Evolutionary conservation across 495 filamentous ascomycete genomes (phyloP).

Genomic region (Astrocystis sublimbata): DNA sequence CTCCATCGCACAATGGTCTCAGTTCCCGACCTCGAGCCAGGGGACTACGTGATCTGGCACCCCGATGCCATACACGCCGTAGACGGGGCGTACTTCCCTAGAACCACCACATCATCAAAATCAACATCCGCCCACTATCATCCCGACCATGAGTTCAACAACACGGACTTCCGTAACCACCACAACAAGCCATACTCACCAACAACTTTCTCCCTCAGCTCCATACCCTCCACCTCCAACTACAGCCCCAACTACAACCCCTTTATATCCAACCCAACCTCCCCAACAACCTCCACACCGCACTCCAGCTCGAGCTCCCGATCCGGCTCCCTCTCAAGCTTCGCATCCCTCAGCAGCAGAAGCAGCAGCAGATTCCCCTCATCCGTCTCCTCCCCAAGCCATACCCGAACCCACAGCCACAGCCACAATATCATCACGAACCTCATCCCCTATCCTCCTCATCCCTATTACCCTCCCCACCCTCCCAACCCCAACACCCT

Average conservation of each 20-base stretch:
- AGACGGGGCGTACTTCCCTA: conserved; percentile 63
- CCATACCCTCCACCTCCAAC: not conserved
- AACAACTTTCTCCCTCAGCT: not conserved
- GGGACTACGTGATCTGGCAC: conserved; percentile 90
- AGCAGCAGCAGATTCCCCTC: not conserved
- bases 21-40: conserved; percentile 70
- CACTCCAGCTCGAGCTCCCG: not conserved
- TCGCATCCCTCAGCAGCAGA: not conserved
- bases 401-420: not conserved
- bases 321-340: not conserved
- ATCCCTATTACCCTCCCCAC: too few relatives aligned
- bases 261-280: not conserved
- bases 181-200: not conserved
- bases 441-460: not conserved
- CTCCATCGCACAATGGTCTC: conserved; percentile 70
- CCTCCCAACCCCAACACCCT: too few relatives aligned
- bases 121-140: too few relatives aligned
- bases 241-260: not conserved
- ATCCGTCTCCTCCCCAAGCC: not conserved
- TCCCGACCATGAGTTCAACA: too few relatives aligned
- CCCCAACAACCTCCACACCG: not conserved
- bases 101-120: too few relatives aligned
- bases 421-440: not conserved
- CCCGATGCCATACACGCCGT: conserved; percentile 57
- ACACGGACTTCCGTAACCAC: conserved; percentile 39